These are phyloP conservation scores for Fusarium phyllophilum DNA, from an alignment of 2,329 filamentous ascomycete species.

Conservation along the genomic window DNA sequence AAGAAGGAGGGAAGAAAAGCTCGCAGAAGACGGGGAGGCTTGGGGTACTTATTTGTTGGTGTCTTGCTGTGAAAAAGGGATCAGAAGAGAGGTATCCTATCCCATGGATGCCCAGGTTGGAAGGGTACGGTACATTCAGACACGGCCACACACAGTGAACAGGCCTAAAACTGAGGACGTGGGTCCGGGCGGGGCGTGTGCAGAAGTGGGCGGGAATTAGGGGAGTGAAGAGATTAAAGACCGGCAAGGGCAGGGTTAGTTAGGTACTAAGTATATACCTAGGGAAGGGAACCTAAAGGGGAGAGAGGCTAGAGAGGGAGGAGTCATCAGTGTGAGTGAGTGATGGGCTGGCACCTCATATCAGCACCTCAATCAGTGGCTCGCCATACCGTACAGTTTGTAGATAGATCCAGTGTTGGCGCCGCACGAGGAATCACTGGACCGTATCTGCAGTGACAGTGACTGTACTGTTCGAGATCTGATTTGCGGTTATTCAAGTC, in stretches of 20 bases:
- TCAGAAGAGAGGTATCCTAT: constrained; percentile 10
- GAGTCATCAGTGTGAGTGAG: neutral
- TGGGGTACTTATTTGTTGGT: constrained; percentile 56
- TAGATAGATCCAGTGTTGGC: neutral
- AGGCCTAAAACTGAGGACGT: constrained; percentile 23
- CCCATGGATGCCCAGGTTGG: neutral
- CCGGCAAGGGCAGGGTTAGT: neutral
- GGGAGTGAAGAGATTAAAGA: constrained; percentile 35
- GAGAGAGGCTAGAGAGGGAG: neutral
- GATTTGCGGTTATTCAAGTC: neutral
- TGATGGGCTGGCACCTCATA: neutral
- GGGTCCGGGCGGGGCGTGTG: constrained; percentile 31
- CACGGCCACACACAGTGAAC: constrained; percentile 24
- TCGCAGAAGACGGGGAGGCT: constrained; percentile 46
- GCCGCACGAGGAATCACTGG: neutral
- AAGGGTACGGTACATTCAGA: neutral
- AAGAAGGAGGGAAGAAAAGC: constrained; percentile 43
- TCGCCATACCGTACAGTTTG: neutral
- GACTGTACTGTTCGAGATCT: neutral
- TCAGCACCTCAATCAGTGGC: neutral
- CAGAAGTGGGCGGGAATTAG: constrained; percentile 32
- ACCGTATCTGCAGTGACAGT: neutral
- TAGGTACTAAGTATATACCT: no score
- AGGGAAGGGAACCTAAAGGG: constrained; percentile 4
- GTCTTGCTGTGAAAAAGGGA: constrained; percentile 22